Evolutionary conservation across 768 basidiomycete species (phyloP), one percentile per base, ranked within the genome.

Genomic region (Hericium rajendrae): DNA sequence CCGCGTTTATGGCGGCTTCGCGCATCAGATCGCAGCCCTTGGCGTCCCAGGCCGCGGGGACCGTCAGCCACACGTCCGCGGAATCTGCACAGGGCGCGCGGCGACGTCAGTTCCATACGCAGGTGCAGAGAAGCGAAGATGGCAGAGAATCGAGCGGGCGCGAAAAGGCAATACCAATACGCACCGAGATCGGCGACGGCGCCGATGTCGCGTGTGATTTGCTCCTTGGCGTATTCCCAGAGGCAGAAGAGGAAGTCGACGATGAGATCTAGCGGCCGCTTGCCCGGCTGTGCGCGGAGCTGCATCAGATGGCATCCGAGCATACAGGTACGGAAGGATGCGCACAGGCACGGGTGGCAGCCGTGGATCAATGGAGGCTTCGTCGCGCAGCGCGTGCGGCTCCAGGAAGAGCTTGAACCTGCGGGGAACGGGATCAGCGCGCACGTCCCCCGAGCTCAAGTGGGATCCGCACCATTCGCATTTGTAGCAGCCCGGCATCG

Each of bases 11-110:
- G 15, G 91, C 90, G 46, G 88, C 88, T 52, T 84, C 85, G 20
- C 91, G 79, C 91, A 93, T 93, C 62, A 91, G 78, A 58, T 86
- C 84, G 64, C 87, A 91, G 0, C 89, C 91, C 60, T 77, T 84
- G 1, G 86, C 89, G 67, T 94, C 91, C 91, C 91, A 94, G 18
- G 91, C 91, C 13, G 91, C 91, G 55, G 91, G 91, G 4, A 92
- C 91, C 2, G 88, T 92, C 56, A 94, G 72, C 78, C 87, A 86
- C 5, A 93, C 88, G 63, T 91, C 87, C 56, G 89, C 91, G 41
- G 84, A 76, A 67, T 89, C 91, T 92, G 64, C 51, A 37, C 55
- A 16, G 48, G 12, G 26, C 26, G 48, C 18, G 28, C 8, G 28
- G 28, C 28, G 28, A 32, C 28, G 28, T 32, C 4, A 32, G 28